Evolutionary conservation across 352 stramenopile species (phyloP).

Genomic region (Globisporangium parvum): DNA sequence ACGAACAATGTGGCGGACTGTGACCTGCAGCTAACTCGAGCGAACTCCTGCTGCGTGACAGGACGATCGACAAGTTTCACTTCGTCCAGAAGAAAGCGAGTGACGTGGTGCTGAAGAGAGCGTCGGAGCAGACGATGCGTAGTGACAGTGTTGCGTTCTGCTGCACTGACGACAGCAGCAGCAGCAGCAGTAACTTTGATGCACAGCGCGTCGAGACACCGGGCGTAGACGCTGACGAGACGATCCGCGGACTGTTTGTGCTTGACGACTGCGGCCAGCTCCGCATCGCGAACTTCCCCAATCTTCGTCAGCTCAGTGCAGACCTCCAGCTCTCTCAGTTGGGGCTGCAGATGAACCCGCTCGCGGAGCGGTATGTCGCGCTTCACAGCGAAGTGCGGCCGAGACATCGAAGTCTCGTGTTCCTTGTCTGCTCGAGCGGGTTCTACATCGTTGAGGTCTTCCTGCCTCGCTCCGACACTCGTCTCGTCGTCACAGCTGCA

Average conservation of each 20-base stretch:
- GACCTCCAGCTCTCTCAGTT: background rate
- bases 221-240: background rate
- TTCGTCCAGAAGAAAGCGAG: slow-evolving; percentile 22
- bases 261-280: slow-evolving; percentile 28
- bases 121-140: slow-evolving; percentile 20
- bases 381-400: slow-evolving; percentile 17
- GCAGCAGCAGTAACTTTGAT: background rate
- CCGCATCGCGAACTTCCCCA: slow-evolving; percentile 10
- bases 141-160: slow-evolving; percentile 25
- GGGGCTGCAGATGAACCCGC: slow-evolving; percentile 20
- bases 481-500: slow-evolving; percentile 16
- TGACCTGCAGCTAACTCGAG: background rate
- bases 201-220: slow-evolving; percentile 5
- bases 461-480: slow-evolving; percentile 18
- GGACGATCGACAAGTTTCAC: slow-evolving; percentile 25
- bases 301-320: background rate
- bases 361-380: slow-evolving; percentile 24
- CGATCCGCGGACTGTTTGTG: slow-evolving; percentile 13
- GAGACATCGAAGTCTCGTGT: slow-evolving; percentile 20
- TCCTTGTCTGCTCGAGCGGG: slow-evolving; percentile 31
- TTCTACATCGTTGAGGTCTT: slow-evolving; percentile 35
- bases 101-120: slow-evolving; percentile 20
- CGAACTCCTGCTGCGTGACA: slow-evolving; percentile 1
- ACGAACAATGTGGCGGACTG: background rate
- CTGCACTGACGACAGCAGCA: slow-evolving; percentile 1